Evolutionary conservation across 2,329 filamentous ascomycete genomes (phyloP).

Genomic region (Stagonosporopsis cucurbitacearum): DNA sequence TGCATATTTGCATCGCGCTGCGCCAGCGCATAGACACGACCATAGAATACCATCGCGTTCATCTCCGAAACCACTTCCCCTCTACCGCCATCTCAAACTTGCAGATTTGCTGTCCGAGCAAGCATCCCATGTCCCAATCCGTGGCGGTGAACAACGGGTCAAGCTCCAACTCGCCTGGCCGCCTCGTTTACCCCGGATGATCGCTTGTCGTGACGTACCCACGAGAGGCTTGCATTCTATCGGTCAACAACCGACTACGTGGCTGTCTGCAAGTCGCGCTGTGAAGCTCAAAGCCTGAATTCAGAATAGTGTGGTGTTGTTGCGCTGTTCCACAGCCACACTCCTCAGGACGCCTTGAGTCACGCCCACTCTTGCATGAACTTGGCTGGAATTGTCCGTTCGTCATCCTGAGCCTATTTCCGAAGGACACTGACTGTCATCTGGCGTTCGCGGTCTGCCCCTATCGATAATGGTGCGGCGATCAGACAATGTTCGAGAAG

Average conservation of each 20-base stretch:
- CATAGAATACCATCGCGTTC: constrained; percentile 25
- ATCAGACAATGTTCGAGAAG: constrained; percentile 17
- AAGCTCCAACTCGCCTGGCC: constrained; percentile 24
- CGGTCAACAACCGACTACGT: constrained; percentile 37
- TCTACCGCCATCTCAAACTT: constrained; percentile 22
- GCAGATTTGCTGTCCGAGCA: constrained; percentile 18
- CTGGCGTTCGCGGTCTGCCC: constrained; percentile 18
- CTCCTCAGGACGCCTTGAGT: constrained; percentile 14
- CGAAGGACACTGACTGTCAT: constrained; percentile 18
- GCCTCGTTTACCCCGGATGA: constrained; percentile 33
- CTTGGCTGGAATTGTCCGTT: constrained; percentile 27
- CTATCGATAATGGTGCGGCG: constrained; percentile 31
- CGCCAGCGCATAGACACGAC: constrained; percentile 20
- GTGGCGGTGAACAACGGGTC: constrained; percentile 39
- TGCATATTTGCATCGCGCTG: constrained; percentile 27
- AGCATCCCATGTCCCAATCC: constrained; percentile 29
- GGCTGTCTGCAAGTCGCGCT: constrained; percentile 33
- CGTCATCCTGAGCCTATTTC: constrained; percentile 28
- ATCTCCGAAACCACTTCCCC: constrained; percentile 23
- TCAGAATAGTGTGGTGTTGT: constrained; percentile 23
- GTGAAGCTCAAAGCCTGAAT: constrained; percentile 23
- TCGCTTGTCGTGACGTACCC: constrained; percentile 37
- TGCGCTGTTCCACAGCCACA: constrained; percentile 36
- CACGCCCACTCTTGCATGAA: constrained; percentile 31
- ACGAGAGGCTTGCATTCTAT: constrained; percentile 28